A percentile compares a stretch with the other conserved stretches of the same genome.
These are phyloP conservation scores for Calcarisporium arbuscula DNA, from an alignment of 2,329 filamentous ascomycete genomes.

Conservation along the genomic window DNA sequence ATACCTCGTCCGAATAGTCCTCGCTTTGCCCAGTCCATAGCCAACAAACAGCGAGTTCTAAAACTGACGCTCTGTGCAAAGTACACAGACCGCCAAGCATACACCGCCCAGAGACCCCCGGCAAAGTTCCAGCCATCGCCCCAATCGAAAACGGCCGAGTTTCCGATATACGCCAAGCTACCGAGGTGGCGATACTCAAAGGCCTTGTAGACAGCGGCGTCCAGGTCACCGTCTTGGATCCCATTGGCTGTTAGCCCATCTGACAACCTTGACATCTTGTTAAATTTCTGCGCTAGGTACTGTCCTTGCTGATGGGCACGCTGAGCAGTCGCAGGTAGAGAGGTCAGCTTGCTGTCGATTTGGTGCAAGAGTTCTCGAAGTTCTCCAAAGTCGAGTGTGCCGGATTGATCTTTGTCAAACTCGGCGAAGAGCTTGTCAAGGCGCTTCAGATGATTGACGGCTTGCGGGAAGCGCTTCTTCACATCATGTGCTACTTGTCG, in stretches of 20 bases:
- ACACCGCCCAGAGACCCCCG: slow-evolving; percentile 87
- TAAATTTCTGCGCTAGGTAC: slow-evolving; percentile 91
- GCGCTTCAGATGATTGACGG: slow-evolving; percentile 76
- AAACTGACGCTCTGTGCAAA: slow-evolving; percentile 97
- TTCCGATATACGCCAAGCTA: slow-evolving; percentile 89
- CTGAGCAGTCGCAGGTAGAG: slow-evolving; percentile 89
- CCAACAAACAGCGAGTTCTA: slow-evolving; percentile 77
- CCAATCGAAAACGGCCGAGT: slow-evolving; percentile 91
- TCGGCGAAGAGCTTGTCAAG: slow-evolving; percentile 85
- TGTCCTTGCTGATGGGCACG: slow-evolving; percentile 92
- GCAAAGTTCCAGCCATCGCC: slow-evolving; percentile 68
- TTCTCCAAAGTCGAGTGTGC: slow-evolving; percentile 91
- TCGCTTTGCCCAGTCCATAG: slow-evolving; percentile 99
- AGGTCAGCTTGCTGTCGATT: slow-evolving; percentile 92
- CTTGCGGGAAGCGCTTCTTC: slow-evolving; percentile 85
- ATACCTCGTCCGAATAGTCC: slow-evolving; percentile 91
- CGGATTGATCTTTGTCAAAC: slow-evolving; percentile 89
- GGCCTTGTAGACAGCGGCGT: slow-evolving; percentile 86
- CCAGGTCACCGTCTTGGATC: slow-evolving; percentile 80
- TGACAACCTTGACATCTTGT: slow-evolving; percentile 74
- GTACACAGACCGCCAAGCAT: slow-evolving; percentile 93
- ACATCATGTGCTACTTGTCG: slow-evolving; percentile 75
- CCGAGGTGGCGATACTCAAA: slow-evolving; percentile 94
- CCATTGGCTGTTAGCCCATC: slow-evolving; percentile 74
- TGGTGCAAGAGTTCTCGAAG: slow-evolving; percentile 80